A percentile compares a stretch with the other conserved stretches of the same genome.
Evolutionary conservation across 805 yeast genomes (phyloP).

Genomic region (Nadsonia fulvescens): DNA sequence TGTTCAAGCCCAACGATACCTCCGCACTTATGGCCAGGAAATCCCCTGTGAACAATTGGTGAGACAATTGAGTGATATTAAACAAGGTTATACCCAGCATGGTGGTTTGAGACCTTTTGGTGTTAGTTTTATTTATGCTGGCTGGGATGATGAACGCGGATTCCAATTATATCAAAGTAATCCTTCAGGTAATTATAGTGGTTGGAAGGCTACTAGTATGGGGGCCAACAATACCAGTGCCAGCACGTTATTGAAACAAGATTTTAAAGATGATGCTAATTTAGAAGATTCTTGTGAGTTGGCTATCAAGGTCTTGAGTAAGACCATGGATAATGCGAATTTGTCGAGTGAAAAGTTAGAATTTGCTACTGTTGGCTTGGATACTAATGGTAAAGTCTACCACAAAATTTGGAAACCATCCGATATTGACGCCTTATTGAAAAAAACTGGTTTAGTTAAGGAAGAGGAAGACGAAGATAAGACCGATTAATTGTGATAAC

Average conservation of each 20-base stretch:
- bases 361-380: slow-evolving; percentile 59
- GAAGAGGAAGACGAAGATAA: slow-evolving; percentile 31
- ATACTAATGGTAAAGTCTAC: slow-evolving; percentile 30
- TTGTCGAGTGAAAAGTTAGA: slow-evolving; percentile 81
- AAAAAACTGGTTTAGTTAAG: slow-evolving; percentile 51
- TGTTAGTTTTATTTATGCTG: slow-evolving; percentile 90
- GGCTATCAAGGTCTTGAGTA: slow-evolving; percentile 79
- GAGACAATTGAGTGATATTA: slow-evolving; percentile 74
- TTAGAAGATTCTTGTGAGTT: slow-evolving; percentile 57
- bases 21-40: slow-evolving; percentile 76
- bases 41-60: slow-evolving; percentile 88
- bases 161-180: slow-evolving; percentile 89
- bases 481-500: too few relatives aligned
- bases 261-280: slow-evolving; percentile 65
- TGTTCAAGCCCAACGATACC: slow-evolving; percentile 62
- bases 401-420: slow-evolving; percentile 66
- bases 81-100: slow-evolving; percentile 96
- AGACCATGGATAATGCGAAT: slow-evolving; percentile 81
- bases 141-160: slow-evolving; percentile 75
- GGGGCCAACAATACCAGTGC: slow-evolving; percentile 96
- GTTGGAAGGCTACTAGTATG: slow-evolving; percentile 95
- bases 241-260: slow-evolving; percentile 88
- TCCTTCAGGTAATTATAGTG: slow-evolving; percentile 94
- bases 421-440: slow-evolving; percentile 59
- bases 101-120: slow-evolving; percentile 99